Conservation (phyloP, 2,329 filamentous ascomycete genomes). For the Orbilia javanica region DNA sequence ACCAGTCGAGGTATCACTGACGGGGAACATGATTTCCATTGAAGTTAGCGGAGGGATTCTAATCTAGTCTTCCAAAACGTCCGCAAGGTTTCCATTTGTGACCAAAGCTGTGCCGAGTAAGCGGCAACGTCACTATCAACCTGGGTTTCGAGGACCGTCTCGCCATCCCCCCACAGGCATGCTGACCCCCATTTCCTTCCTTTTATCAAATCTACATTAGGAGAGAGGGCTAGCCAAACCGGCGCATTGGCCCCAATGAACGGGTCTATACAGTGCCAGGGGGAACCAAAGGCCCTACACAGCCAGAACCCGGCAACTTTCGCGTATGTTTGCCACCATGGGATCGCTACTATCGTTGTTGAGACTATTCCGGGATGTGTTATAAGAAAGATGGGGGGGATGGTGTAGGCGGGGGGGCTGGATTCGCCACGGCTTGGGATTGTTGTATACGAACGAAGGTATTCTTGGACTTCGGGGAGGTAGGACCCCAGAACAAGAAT, state of each 20-base stretch:
- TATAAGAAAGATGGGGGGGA: constrained; percentile 70
- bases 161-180: constrained; percentile 72
- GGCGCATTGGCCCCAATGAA: constrained; percentile 82
- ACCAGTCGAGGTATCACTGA: constrained; percentile 15
- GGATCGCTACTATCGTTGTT: constrained; percentile 83
- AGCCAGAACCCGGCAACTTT: constrained; percentile 79
- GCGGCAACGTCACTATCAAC: constrained; percentile 78
- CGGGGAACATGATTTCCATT: neutral
- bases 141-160: constrained; percentile 80
- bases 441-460: constrained; percentile 61
- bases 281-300: constrained; percentile 82
- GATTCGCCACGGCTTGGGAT: constrained; percentile 64
- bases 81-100: constrained; percentile 78
- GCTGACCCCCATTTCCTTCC: constrained; percentile 82
- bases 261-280: constrained; percentile 84
- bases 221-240: constrained; percentile 81
- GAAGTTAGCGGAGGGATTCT: constrained; percentile 46
- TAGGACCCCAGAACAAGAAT: constrained; percentile 79
- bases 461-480: constrained; percentile 74
- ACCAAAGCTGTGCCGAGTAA: constrained; percentile 75
- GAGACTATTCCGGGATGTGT: constrained; percentile 88
- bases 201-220: constrained; percentile 72
- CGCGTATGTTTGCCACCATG: constrained; percentile 75
- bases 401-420: constrained; percentile 70
- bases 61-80: constrained; percentile 73